These are phyloP conservation scores for Salvia hispanica DNA, from an alignment of 257 asterid species.

Conservation along the genomic window DNA sequence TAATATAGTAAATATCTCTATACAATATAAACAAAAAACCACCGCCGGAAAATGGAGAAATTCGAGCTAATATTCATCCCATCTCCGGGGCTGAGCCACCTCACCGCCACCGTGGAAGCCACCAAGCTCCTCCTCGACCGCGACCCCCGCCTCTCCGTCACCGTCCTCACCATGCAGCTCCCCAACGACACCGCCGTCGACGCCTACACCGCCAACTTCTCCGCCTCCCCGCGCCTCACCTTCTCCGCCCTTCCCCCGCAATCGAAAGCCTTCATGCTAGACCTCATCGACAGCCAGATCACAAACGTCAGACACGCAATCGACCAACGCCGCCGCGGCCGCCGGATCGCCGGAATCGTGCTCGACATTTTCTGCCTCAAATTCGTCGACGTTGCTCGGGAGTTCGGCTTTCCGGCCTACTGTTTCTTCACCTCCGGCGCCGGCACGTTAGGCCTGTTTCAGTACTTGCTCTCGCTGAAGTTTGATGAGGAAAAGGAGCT, in stretches of 20 bases:
- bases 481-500: slow-evolving; percentile 32
- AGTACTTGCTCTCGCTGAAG: slow-evolving; percentile 20
- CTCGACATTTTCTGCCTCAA: slow-evolving; percentile 60
- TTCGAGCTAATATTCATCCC: slow-evolving; percentile 59
- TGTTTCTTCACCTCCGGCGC: slow-evolving; percentile 58
- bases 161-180: slow-evolving; percentile 43
- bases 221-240: slow-evolving; percentile 26
- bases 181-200: slow-evolving; percentile 33
- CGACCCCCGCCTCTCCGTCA: slow-evolving; percentile 48
- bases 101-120: slow-evolving; percentile 49
- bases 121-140: slow-evolving; percentile 56
- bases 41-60: slow-evolving; percentile 29
- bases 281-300: slow-evolving; percentile 37
- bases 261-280: background rate
- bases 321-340: background rate
- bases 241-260: slow-evolving; percentile 35
- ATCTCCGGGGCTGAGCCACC: slow-evolving; percentile 58
- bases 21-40: slow-evolving; percentile 10
- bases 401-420: slow-evolving; percentile 46
- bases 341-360: slow-evolving; percentile 40
- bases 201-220: slow-evolving; percentile 20
- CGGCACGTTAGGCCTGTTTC: slow-evolving; percentile 33
- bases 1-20: too few species aligned
- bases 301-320: slow-evolving; percentile 34
- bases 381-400: slow-evolving; percentile 54